These are phyloP conservation scores for Mrakia gelida DNA, from an alignment of 768 basidiomycete species.

Conservation along the genomic window DNA sequence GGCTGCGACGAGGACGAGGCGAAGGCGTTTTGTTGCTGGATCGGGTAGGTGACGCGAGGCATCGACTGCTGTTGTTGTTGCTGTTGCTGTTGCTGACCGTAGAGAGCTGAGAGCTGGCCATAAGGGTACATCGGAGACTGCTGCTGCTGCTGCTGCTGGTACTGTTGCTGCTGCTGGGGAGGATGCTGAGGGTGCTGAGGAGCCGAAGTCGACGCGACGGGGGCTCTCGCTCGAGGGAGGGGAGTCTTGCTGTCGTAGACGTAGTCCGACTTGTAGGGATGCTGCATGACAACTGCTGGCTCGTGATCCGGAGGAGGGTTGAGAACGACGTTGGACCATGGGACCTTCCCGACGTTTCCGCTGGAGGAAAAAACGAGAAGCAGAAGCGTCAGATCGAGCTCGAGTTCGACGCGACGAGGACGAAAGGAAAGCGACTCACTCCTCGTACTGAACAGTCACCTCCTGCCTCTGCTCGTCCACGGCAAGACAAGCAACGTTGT, in stretches of 20 bases:
- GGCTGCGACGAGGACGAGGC: background rate
- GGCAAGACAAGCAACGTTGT: constrained; percentile 13
- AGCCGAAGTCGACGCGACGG: background rate
- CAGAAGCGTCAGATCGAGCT: no score
- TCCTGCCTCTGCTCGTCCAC: constrained; percentile 12
- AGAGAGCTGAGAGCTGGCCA: background rate
- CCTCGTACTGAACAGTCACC: constrained; percentile 23
- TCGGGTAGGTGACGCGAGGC: no score
- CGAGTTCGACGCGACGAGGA: background rate
- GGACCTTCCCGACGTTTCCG: background rate
- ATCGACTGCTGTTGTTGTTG: background rate
- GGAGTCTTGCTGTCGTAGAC: constrained; percentile 3
- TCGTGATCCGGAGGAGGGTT: constrained; percentile 2
- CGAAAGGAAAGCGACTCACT: constrained; percentile 13
- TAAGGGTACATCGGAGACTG: background rate
- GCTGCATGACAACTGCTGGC: background rate
- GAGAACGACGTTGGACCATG: constrained; percentile 4
- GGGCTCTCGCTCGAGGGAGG: background rate
- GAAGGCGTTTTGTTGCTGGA: background rate
- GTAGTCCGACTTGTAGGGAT: background rate
- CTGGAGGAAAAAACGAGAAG: background rate
- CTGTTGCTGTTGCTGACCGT: background rate
- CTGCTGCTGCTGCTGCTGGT: background rate
- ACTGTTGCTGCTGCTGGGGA: background rate
- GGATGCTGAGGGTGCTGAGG: background rate